A percentile compares a stretch with the other conserved stretches of the same genome.
Conservation (phyloP, 345 rosid genomes). For the Populus davidiana region DNA sequence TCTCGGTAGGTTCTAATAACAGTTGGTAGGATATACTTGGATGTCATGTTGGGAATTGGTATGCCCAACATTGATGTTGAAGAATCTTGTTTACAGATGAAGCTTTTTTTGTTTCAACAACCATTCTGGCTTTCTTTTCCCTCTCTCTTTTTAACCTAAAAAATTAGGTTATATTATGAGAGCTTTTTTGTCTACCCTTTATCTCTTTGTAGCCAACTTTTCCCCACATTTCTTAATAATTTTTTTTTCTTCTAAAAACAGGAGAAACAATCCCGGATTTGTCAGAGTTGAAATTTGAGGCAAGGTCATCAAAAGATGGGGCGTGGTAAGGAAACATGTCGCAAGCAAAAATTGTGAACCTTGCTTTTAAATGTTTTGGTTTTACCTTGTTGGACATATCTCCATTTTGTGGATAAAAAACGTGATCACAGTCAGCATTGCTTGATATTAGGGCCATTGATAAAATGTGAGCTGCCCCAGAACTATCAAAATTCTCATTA, state of each 20-base stretch:
- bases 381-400: not conserved
- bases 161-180: not conserved
- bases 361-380: not conserved
- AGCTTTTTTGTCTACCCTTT: not conserved
- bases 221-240: not conserved
- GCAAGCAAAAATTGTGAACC: not conserved
- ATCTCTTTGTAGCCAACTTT: not conserved
- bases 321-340: conserved; percentile 49
- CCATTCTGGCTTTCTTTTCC: not conserved
- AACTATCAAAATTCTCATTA: not conserved
- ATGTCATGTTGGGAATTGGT: not conserved
- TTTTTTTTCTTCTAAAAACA: conserved; percentile 10
- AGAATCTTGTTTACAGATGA: not conserved
- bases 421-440: not conserved
- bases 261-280: conserved; percentile 35
- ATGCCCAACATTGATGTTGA: not conserved
- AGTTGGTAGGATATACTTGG: too few relatives aligned
- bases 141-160: too few relatives aligned
- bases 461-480: not conserved
- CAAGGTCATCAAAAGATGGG: conserved; percentile 65
- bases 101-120: not conserved
- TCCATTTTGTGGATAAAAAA: not conserved
- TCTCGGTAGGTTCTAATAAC: too few relatives aligned
- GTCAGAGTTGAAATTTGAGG: conserved; percentile 57
- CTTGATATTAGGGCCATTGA: not conserved